A percentile compares a stretch with the other conserved stretches of the same genome.
Evolutionary conservation across 2,329 filamentous ascomycete genomes (phyloP).

Genomic region (Pseudocercospora crystallina): DNA sequence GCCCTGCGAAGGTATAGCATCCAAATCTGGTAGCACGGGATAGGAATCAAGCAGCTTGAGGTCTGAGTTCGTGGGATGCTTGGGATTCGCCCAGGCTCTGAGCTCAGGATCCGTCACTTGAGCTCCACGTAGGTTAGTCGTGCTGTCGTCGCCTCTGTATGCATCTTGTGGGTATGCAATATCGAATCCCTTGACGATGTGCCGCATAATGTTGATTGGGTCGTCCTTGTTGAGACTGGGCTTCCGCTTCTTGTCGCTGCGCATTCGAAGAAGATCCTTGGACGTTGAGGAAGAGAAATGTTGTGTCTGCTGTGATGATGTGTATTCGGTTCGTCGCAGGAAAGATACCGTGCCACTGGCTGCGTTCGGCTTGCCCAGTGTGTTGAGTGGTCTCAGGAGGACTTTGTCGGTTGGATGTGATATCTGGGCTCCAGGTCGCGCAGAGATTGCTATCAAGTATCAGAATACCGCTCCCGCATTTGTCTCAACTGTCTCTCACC

Average conservation of each 20-base stretch:
- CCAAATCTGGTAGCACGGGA: conserved; percentile 61
- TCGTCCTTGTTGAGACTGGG: conserved; percentile 52
- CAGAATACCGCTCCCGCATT: conserved; percentile 3
- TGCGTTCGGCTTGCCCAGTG: conserved; percentile 79
- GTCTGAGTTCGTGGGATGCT: conserved; percentile 58
- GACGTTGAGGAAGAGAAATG: conserved; percentile 56
- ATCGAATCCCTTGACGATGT: conserved; percentile 64
- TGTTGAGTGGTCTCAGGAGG: conserved; percentile 78
- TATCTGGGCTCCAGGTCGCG: conserved; percentile 66
- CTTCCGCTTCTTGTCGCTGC: conserved; percentile 44
- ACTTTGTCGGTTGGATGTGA: conserved; percentile 81
- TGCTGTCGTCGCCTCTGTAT: conserved; percentile 66
- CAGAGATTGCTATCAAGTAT: conserved; percentile 50
- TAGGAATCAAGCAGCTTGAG: conserved; percentile 60
- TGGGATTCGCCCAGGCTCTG: conserved; percentile 60
- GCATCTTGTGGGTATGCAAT: conserved; percentile 63
- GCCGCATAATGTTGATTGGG: conserved; percentile 60
- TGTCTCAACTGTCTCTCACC: conserved; percentile 55
- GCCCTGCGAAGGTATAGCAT: conserved; percentile 59
- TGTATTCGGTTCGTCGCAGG: conserved; percentile 94
- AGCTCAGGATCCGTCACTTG: conserved; percentile 54
- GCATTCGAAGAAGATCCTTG: conserved; percentile 48
- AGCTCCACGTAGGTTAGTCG: conserved; percentile 54
- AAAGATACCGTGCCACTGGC: conserved; percentile 82
- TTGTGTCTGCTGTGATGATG: conserved; percentile 57